These are phyloP conservation scores for Dovyalis caffra DNA, from an alignment of 345 rosid genomes.

Conservation along the genomic window DNA sequence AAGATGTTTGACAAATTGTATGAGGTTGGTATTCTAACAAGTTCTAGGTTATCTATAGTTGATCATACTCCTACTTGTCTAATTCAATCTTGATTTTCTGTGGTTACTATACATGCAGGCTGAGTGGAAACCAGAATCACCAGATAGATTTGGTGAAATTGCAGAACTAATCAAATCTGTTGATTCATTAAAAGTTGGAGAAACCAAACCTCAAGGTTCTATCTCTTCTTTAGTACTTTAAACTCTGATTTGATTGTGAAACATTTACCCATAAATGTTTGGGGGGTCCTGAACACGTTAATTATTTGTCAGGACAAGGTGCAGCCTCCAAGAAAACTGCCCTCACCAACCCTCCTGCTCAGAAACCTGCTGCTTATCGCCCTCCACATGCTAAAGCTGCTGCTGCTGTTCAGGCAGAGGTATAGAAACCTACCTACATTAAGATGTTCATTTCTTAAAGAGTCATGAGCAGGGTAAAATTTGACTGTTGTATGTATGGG, in stretches of 20 bases:
- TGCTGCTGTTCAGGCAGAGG: constrained; percentile 86
- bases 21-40: constrained; percentile 51
- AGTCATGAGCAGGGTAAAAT: not conserved
- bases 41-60: not conserved
- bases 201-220: constrained; percentile 62
- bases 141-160: constrained; percentile 70
- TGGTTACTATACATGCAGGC: constrained; percentile 44
- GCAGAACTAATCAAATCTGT: constrained; percentile 60
- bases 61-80: not conserved
- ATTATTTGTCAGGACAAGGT: constrained; percentile 51
- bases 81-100: constrained; percentile 1
- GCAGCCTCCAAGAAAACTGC: constrained; percentile 48
- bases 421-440: constrained; percentile 25
- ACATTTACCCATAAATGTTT: not conserved
- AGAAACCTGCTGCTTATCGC: constrained; percentile 88
- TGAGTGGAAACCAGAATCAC: constrained; percentile 89
- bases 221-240: constrained; percentile 11
- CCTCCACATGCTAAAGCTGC: constrained; percentile 91
- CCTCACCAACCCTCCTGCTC: constrained; percentile 38
- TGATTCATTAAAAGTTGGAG: constrained; percentile 61
- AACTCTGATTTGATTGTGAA: constrained; percentile 4
- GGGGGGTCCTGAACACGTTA: constrained; percentile 15
- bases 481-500: not conserved
- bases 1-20: constrained; percentile 83
- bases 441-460: not conserved